Evolutionary conservation across 2,329 filamentous ascomycete species (phyloP).

Genomic region (Chrysoporthe austroafricana): DNA sequence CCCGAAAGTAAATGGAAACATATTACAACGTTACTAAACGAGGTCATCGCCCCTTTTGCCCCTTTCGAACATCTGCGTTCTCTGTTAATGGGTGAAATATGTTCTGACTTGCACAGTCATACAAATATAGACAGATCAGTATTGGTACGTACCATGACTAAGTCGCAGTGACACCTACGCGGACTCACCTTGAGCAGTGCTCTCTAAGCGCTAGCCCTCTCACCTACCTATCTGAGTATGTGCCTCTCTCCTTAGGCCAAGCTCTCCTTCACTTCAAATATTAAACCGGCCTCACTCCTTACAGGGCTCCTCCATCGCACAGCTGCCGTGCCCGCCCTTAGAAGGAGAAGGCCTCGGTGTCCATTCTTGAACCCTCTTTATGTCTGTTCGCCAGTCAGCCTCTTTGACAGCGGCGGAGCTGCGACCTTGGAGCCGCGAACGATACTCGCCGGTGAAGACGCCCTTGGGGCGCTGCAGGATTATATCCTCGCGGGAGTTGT

Average conservation of each 20-base stretch:
- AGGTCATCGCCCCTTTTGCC: background rate
- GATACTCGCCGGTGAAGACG: constrained; percentile 11
- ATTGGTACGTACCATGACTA: background rate
- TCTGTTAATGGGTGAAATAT: background rate
- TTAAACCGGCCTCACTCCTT: constrained; percentile 16
- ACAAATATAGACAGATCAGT: background rate
- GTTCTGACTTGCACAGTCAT: background rate
- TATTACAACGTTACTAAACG: background rate
- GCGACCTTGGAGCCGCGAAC: background rate
- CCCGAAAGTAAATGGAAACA: background rate
- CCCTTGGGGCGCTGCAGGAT: background rate
- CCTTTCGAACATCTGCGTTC: background rate
- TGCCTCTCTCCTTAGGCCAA: background rate
- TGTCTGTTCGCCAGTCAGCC: background rate
- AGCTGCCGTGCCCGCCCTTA: background rate
- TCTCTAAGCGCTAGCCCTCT: no score
- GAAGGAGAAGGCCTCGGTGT: background rate
- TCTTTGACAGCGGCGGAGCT: background rate
- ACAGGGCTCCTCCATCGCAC: background rate
- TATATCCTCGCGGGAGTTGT: background rate
- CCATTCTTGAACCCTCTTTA: background rate
- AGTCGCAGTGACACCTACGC: background rate
- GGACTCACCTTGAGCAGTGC: no score
- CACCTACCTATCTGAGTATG: background rate
- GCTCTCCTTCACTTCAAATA: constrained; percentile 8